Base-by-base conservation (phyloP, 495 filamentous ascomycete species). In the Lasiosphaeria miniovina region DNA sequence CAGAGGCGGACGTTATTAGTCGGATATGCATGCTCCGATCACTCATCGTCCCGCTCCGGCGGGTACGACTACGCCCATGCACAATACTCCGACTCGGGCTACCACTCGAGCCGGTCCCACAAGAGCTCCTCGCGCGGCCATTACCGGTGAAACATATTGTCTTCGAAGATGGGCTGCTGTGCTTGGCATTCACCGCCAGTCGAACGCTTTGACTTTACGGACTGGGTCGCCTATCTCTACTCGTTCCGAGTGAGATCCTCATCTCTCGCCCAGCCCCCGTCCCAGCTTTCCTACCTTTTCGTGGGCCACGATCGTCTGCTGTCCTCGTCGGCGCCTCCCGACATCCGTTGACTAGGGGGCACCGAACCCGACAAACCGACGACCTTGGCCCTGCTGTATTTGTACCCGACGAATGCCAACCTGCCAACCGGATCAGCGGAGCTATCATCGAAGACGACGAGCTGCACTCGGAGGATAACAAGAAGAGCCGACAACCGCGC, bases 1-100 rank as follows among this genome's bases (percentile, higher is more conserved):
- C 84, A 90, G 62, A 86, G 88, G 71, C 86, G 86, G 65, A 88
- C 85, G n/a, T 85, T 95, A 54, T 74, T 91, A 7, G 90, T 94
- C 49, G 90, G 90, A 14, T 92, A 92, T 63, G 81, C 84, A 33
- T 95, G 90, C 74, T 67, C 62, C 40, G 64, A 72, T n/a, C 79
- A 80, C 66, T 61, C 68, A n/a, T 43, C 48, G 24, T 61, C 59
- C 49, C 50, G 43, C 36, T 53, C 60, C 31, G 49, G 57, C 36
- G 60, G 60, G 7, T 65, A 66, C 50, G 54, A 68, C 32, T 60
- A 71, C 66, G 48, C 58, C 7, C 45, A 67, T 3, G 66, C 68
- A 10, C 66, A 69, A 31, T 80, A 82, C 60, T 77, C 79, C 40
- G 80, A 84, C 66, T 81, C 80, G 31, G 80, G 80, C 46, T 82